Conservation (phyloP, 176 grass and related monocot genomes). For the Eremochloa ophiuroides region DNA sequence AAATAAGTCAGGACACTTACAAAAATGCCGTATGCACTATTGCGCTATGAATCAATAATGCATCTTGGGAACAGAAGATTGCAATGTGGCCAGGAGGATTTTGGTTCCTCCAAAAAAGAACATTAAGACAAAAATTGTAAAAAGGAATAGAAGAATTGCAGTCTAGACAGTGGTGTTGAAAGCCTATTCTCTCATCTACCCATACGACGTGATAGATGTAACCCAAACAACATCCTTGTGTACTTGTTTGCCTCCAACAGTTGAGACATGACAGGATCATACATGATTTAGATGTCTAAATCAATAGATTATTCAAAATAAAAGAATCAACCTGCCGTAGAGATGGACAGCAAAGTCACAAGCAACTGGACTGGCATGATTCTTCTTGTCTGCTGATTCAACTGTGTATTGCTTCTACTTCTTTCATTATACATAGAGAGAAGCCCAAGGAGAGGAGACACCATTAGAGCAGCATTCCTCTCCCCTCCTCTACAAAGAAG, state of each 20-base stretch:
- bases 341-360: not conserved
- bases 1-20: not conserved
- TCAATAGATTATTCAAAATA: not conserved
- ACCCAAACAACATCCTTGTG: not conserved
- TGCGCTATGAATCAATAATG: not conserved
- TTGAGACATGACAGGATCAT: not conserved
- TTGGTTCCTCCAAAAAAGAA: not conserved
- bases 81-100: not conserved
- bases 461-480: not conserved
- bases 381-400: slow-evolving; percentile 18
- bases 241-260: slow-evolving; percentile 10
- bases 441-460: slow-evolving; percentile 3
- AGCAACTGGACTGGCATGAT: slow-evolving; percentile 2
- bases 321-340: not conserved
- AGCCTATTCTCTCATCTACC: not conserved
- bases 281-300: not conserved
- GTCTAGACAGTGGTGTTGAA: not conserved
- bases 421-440: slow-evolving; percentile 31
- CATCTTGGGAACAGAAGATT: not conserved
- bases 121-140: not conserved
- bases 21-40: not conserved
- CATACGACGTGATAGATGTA: not conserved
- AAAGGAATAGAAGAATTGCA: not conserved
- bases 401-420: not conserved
- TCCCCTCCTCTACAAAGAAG: slow-evolving; percentile 12